phyloP scores from a whole-genome alignment of 2,329 filamentous ascomycete species.

The Xylariaceae sp. region DNA sequence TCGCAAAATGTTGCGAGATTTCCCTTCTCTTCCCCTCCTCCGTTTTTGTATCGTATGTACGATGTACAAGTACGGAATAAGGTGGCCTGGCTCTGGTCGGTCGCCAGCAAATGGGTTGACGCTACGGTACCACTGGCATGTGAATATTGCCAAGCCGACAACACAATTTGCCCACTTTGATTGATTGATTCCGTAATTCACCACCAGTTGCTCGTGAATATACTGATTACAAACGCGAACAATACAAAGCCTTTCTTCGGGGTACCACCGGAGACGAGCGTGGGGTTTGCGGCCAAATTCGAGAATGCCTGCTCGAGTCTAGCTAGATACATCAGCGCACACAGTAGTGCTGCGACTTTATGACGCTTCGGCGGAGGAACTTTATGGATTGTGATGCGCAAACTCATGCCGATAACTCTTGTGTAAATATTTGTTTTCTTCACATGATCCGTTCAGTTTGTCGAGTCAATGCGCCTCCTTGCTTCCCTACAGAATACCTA shows the following conservation, averaged over 20 bases:
- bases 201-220: background rate
- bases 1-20: background rate
- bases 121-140: conserved; percentile 13
- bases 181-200: too few relatives aligned
- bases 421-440: background rate
- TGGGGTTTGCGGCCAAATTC: conserved; percentile 10
- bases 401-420: background rate
- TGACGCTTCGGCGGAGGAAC: background rate
- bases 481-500: too few relatives aligned
- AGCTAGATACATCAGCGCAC: conserved; percentile 5
- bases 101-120: too few relatives aligned
- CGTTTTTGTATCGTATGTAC: background rate
- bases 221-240: background rate
- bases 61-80: too few relatives aligned
- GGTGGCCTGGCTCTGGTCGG: too few relatives aligned
- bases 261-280: conserved; percentile 4
- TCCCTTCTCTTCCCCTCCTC: background rate
- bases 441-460: background rate
- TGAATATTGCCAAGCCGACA: conserved; percentile 13
- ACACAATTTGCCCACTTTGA: too few relatives aligned
- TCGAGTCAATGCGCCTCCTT: background rate
- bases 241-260: background rate
- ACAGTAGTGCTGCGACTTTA: background rate
- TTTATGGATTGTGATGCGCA: background rate
- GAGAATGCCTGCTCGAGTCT: conserved; percentile 4